Base-by-base conservation (phyloP, 2,329 filamentous ascomycete species). In the Dactylella cylindrospora region DNA sequence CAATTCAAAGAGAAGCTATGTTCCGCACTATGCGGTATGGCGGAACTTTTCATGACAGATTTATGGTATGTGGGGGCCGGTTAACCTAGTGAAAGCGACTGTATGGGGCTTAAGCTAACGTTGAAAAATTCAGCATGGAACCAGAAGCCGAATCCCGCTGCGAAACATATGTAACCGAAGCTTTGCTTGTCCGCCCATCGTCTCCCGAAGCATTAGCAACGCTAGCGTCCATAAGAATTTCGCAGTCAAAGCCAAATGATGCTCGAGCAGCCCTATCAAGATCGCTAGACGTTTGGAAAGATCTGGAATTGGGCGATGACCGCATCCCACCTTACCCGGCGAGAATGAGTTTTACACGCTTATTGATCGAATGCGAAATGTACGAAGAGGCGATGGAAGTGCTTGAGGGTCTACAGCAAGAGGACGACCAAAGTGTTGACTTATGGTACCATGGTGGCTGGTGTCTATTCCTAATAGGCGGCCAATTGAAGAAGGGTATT, bases 11-110 rank as follows among this genome's bases (percentile, higher is more conserved):
- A 79, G 66, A 93, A 93, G 74, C 78, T 97, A 28, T 88, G 90
- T 1, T 89, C 89, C 68, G 88, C 90, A n/a, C 79, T 98, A 28
- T 98, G 94, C 74, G 89, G 88, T 22, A 88, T 97, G 62, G 84
- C 88, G 5, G 93, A 98, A 76, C 89, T 98, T 43, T 98, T 96
- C 77, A 98, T 98, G 93, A 98, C 93, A 8, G 93, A 98, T 76
- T 76, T 97, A 68, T 93, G 87, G 69, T 93, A 81, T 72, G 76
- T 74, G 12, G 39, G 69, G 55, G 49, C 10, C 15, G n/a, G 3
- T 28, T 10, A 9, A 20, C 25, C 36, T 40, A 31, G 15, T 53
- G 19, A 19, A 51, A 33, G 61, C 31, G n/a, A n/a, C n/a, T n/a
- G n/a, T n/a, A n/a, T n/a, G n/a, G n/a, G n/a, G n/a, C 22, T 19